These are phyloP conservation scores for Picea glauca DNA, from an alignment of 75 land plant species.

Conservation along the genomic window DNA sequence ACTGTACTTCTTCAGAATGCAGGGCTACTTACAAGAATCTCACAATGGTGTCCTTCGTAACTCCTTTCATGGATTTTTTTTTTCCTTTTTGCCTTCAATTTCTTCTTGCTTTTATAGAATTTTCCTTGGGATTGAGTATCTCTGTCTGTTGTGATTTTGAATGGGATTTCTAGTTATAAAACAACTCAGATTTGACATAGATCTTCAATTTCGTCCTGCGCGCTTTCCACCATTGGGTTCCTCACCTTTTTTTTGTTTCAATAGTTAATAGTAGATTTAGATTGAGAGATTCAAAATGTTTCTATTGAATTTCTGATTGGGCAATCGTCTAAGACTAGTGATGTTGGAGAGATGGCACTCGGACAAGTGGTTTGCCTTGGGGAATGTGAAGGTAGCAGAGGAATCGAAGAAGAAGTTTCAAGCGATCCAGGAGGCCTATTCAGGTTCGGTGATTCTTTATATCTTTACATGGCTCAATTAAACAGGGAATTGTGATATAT, in stretches of 20 bases:
- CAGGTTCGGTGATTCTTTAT: constrained; percentile 27
- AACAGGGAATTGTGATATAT: not conserved
- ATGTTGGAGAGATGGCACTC: constrained; percentile 63
- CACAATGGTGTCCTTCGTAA: constrained; percentile 37
- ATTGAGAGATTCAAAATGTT: not conserved
- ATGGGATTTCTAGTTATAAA: no score
- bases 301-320: not conserved
- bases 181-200: no score
- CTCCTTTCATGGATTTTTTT: not conserved
- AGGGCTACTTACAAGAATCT: constrained; percentile 64
- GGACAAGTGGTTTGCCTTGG: constrained; percentile 50
- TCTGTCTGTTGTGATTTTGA: no score
- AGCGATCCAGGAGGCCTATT: constrained; percentile 64
- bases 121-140: no score
- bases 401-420: constrained; percentile 71
- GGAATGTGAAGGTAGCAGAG: constrained; percentile 32
- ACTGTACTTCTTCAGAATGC: constrained; percentile 49
- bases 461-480: not conserved
- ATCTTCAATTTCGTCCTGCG: no score
- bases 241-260: not conserved
- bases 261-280: not conserved
- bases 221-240: no score
- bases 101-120: no score
- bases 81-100: no score
- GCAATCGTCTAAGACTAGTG: not conserved